These are phyloP conservation scores for Fusarium concolor DNA, from an alignment of 2,329 filamentous ascomycete species.

Conservation along the genomic window DNA sequence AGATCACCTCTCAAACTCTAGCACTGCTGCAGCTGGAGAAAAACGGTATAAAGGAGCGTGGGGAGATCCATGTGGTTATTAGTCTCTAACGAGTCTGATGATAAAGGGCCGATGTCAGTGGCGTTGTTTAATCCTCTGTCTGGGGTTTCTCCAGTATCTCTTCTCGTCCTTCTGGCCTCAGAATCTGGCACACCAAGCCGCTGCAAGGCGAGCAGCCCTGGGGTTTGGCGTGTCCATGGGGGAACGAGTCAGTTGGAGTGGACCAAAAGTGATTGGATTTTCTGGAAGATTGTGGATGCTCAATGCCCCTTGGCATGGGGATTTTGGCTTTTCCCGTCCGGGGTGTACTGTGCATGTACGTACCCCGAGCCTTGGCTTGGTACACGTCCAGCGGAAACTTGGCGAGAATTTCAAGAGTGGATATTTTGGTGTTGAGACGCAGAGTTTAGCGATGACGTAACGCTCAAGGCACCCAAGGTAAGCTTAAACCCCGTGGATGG, in stretches of 20 bases:
- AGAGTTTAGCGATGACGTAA: constrained; percentile 40
- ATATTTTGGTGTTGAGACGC: constrained; percentile 16
- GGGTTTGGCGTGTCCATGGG: not conserved
- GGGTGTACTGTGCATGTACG: constrained; percentile 17
- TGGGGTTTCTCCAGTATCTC: constrained; percentile 29
- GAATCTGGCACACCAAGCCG: not conserved
- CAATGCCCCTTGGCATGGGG: constrained; percentile 20
- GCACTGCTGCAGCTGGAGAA: constrained; percentile 1
- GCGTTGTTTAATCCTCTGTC: constrained; percentile 32
- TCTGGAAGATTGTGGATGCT: constrained; percentile 33
- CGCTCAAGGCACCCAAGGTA: constrained; percentile 41
- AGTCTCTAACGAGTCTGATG: constrained; percentile 30
- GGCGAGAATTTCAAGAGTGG: constrained; percentile 3
- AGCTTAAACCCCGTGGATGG: constrained; percentile 42
- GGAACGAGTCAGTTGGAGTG: constrained; percentile 22
- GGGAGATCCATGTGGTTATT: constrained; percentile 23
- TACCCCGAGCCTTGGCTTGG: not conserved
- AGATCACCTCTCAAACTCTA: constrained; percentile 11
- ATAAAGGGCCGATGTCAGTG: constrained; percentile 46
- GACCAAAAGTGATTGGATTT: constrained; percentile 18
- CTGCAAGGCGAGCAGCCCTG: not conserved
- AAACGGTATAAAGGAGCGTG: constrained; percentile 6
- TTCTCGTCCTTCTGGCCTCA: not conserved
- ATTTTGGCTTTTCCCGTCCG: constrained; percentile 10
- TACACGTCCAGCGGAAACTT: constrained; percentile 14